Conservation (phyloP, 306 rosid species). For the Calophaca sinica region DNA sequence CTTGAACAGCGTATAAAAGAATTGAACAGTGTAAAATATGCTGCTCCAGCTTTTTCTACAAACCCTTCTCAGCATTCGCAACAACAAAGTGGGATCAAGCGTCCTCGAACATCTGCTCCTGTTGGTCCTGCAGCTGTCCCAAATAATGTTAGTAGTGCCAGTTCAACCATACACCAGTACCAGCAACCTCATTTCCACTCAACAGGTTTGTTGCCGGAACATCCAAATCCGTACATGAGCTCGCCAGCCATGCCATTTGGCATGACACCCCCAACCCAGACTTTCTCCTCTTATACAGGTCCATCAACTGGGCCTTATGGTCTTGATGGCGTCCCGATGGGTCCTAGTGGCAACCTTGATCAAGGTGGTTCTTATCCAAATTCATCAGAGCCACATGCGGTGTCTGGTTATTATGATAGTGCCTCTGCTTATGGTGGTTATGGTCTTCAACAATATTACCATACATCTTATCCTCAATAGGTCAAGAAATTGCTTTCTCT, state of each 20-base stretch:
- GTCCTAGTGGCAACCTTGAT: slow-evolving; percentile 59
- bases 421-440: slow-evolving; percentile 63
- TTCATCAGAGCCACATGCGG: slow-evolving; percentile 56
- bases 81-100: slow-evolving; percentile 62
- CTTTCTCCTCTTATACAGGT: slow-evolving; percentile 57
- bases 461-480: slow-evolving; percentile 69
- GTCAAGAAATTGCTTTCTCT: slow-evolving; percentile 34
- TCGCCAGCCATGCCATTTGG: slow-evolving; percentile 60
- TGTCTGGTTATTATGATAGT: slow-evolving; percentile 56
- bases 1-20: slow-evolving; percentile 65
- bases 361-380: slow-evolving; percentile 59
- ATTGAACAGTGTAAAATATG: slow-evolving; percentile 59
- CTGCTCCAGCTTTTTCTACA: slow-evolving; percentile 52
- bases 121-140: slow-evolving; percentile 52
- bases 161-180: slow-evolving; percentile 49
- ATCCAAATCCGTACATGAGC: slow-evolving; percentile 57
- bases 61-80: slow-evolving; percentile 49
- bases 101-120: slow-evolving; percentile 52
- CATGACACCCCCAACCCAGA: slow-evolving; percentile 61
- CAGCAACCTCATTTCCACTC: slow-evolving; percentile 57
- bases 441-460: slow-evolving; percentile 59
- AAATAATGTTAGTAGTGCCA: slow-evolving; percentile 37
- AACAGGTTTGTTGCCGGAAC: slow-evolving; percentile 62
- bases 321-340: slow-evolving; percentile 62
- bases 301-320: slow-evolving; percentile 65